Evolutionary conservation across 148 eudicot genomes (phyloP).

Genomic region (Dysphania ambrosioides): DNA sequence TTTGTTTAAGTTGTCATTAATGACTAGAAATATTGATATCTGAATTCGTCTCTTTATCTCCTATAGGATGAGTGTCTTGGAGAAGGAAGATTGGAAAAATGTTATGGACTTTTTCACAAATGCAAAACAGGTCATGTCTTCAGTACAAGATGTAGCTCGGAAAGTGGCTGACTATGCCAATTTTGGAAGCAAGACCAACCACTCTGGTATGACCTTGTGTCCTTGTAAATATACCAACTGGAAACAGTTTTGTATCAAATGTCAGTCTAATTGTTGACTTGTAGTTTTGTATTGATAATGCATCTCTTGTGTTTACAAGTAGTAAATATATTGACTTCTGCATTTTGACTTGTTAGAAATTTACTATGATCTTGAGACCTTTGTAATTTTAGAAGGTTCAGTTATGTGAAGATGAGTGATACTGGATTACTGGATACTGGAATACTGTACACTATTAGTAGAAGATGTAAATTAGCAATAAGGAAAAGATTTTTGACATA

Average conservation of each 20-base stretch:
- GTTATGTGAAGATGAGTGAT: not conserved
- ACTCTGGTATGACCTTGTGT: conserved; percentile 42
- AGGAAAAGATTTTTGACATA: not conserved
- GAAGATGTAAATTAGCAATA: not conserved
- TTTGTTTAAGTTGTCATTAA: no score
- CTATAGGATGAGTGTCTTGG: conserved; percentile 64
- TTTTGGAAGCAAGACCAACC: conserved; percentile 43
- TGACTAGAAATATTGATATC: not conserved
- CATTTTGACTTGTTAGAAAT: not conserved
- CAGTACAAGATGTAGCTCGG: conserved; percentile 88
- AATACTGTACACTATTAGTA: no score
- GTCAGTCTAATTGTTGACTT: no score
- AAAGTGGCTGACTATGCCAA: conserved; percentile 89
- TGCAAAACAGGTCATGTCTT: conserved; percentile 82
- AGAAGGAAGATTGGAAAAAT: conserved; percentile 82
- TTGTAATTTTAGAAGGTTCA: not conserved
- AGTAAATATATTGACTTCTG: not conserved
- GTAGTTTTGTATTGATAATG: no score
- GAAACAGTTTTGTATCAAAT: not conserved
- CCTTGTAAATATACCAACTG: not conserved
- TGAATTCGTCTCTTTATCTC: conserved; percentile 3
- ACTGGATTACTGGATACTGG: no score
- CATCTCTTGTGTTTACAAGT: not conserved
- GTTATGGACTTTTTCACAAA: conserved; percentile 67
- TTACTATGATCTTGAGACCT: not conserved